Evolutionary conservation across 805 yeast genomes (phyloP).

Genomic region (Pichia pseudocactophila): DNA sequence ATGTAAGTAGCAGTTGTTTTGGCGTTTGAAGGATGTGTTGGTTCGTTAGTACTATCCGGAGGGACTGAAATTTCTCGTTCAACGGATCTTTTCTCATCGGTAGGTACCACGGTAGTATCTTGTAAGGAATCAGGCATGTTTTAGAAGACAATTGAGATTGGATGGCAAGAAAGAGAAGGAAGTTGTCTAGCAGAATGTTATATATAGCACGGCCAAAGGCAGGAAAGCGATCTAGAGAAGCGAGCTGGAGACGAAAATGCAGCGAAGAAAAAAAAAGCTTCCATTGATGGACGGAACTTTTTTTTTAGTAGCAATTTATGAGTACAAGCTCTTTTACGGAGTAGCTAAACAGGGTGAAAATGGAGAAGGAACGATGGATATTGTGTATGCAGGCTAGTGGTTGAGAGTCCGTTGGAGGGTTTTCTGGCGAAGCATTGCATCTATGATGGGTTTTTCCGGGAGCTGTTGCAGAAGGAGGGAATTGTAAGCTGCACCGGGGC

Average conservation of each 20-base stretch:
- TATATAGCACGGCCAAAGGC: no score
- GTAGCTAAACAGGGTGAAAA: not conserved
- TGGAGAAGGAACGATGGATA: not conserved
- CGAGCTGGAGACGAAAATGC: no score
- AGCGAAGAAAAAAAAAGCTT: no score
- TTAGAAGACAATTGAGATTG: no score
- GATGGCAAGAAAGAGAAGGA: no score
- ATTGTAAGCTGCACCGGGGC: not conserved
- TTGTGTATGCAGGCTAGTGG: not conserved
- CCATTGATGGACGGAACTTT: no score
- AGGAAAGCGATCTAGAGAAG: no score
- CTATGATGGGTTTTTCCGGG: not conserved
- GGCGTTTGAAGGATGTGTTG: not conserved
- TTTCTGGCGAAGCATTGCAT: not conserved
- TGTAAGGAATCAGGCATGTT: no score
- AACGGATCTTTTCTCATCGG: not conserved
- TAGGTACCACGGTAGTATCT: not conserved
- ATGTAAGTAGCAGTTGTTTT: conserved; percentile 2
- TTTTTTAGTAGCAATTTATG: no score
- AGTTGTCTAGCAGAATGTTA: no score
- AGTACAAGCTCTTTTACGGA: no score
- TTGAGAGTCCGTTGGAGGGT: not conserved
- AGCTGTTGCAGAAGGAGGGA: not conserved
- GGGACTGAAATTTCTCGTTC: not conserved
- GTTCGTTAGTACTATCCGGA: not conserved